Base-by-base conservation (phyloP, 805 yeast genomes). In the Zygoascus flipseniorum region DNA sequence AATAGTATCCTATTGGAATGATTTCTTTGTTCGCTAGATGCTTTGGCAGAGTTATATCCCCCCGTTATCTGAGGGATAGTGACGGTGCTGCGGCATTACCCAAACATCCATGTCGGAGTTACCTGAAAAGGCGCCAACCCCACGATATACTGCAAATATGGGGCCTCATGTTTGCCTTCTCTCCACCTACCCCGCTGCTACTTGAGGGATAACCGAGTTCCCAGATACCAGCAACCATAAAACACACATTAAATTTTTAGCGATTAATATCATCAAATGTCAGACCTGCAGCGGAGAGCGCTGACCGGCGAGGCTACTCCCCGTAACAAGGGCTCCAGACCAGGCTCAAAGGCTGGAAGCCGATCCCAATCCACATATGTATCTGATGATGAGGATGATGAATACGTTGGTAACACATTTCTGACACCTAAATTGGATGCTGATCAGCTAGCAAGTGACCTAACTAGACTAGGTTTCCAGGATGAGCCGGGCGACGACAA, bases 381-480 rank as follows among this genome's bases (percentile, higher is more conserved):
- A 8, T 19, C 32, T 19, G 57, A 52, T 19, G 56, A 54, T 14
- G 61, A 58, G 43, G 63, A 60, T 20, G 59, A 56, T 39, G 61
- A 58, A 19, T 58, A 60, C 42, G 54, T 54, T 9, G 53, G 58
- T 26, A 55, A 53, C 43, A 47, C 58, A 19, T 59, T 56, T 52
- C 48, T 59, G 47, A 53, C 52, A 28, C 54, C 59, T 39, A 48
- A 47, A 13, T 20, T 31, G 23, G 52, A 42, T 14, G 56, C 62
- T 5, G 61, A 59, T 48, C 50, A 32, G 11, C 50, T 59, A 23
- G 48, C 61, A 14, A 55, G 52, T 16, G 32, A 43, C 20, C 43
- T 59, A 45, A 55, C 55, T 13, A 50, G 45, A n/a, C 48, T 59
- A 18, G 42, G 54, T 23, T 32, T 51, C n/a, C 18, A 16, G 18